Evolutionary conservation across 306 rosid genomes (phyloP), one percentile per base, ranked within the genome.

Genomic region (Hippophae gyantsensis): DNA sequence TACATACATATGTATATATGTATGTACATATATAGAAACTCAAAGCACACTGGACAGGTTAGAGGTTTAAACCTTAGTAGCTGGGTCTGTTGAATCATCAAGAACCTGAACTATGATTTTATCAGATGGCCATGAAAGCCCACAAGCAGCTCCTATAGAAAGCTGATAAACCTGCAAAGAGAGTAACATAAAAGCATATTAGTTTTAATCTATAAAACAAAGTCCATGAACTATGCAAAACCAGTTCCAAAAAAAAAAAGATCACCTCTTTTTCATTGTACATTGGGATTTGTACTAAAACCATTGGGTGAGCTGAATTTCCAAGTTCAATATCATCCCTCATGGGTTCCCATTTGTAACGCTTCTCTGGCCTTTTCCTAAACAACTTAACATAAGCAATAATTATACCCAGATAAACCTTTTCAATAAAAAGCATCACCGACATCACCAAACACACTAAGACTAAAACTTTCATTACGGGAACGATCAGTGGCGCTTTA

Each of bases 351-450:
- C 95, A 87, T 67, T 85, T 90, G 76, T 84, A 87, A 51, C 64
- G 69, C 64, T 81, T 90, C 58, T 83, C 79, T 7, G 96, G 92
- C 13, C 52, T 78, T 53, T 58, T 56, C 8, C 82, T 63, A 62
- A 74, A 78, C 65, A 85, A 52, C 80, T 81, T 90, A 25, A 90
- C 58, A 50, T 78, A 64, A 12, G 70, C 14, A 7, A 90, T 83
- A 44, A 83, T 83, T 13, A 90, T 27, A 2, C 87, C 98, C 98
- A 90, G 81, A 63, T 87, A 87, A 43, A 90, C 83, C 64, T 83
- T 80, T 68, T 90, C 98, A 25, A 81, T 47, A 63, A 90, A 85
- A 2, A 90, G 78, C 98, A 87, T 83, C 52, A 78, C 6, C 1
- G 96, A 90, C 98, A 87, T 85, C 3, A 25, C 80, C 63, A 90